These are phyloP conservation scores for Fusarium poae DNA, from an alignment of 2,329 filamentous ascomycete genomes.

Conservation along the genomic window DNA sequence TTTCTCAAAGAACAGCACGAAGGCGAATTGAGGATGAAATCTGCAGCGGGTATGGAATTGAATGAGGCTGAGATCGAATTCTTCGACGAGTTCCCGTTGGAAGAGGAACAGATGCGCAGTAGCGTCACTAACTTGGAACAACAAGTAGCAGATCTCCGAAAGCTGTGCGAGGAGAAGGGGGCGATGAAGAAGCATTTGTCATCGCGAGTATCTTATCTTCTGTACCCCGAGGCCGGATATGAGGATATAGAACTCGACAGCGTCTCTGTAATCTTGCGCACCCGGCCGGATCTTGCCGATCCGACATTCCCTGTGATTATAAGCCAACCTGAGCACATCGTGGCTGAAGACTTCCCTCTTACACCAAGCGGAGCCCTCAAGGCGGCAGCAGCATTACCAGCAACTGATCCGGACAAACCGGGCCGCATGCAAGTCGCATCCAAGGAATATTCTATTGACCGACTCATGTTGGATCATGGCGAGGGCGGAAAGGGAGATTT, in stretches of 20 bases:
- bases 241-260: constrained; percentile 60
- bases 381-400: constrained; percentile 55
- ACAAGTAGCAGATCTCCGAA: constrained; percentile 54
- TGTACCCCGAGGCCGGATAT: constrained; percentile 54
- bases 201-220: constrained; percentile 55
- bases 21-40: constrained; percentile 54
- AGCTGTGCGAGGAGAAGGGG: constrained; percentile 57
- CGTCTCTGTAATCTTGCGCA: constrained; percentile 41
- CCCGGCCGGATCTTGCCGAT: constrained; percentile 53
- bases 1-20: constrained; percentile 56
- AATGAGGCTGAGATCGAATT: constrained; percentile 59
- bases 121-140: constrained; percentile 53
- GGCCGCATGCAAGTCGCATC: constrained; percentile 57
- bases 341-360: constrained; percentile 55
- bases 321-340: constrained; percentile 62
- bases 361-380: constrained; percentile 59
- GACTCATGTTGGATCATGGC: constrained; percentile 55
- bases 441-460: constrained; percentile 64
- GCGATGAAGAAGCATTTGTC: constrained; percentile 60
- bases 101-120: constrained; percentile 52
- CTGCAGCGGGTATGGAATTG: constrained; percentile 46
- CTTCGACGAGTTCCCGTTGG: constrained; percentile 57
- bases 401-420: constrained; percentile 52
- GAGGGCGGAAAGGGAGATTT: constrained; percentile 59
- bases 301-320: constrained; percentile 60